Evolutionary conservation across 192 early-diverging fungal genomes (phyloP).

Genomic region (Paraglomus brasilianum): DNA sequence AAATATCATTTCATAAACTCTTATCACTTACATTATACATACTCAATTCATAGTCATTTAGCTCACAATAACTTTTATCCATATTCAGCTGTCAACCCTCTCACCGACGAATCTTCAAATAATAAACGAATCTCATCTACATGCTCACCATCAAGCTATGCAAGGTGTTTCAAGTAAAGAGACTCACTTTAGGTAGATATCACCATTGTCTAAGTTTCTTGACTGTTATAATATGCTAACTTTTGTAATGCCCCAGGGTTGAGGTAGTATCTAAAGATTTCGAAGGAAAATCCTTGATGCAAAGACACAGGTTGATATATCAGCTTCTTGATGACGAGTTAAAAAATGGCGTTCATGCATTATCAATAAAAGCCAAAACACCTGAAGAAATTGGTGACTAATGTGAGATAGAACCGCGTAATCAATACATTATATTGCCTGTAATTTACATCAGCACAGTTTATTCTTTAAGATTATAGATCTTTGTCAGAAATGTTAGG

Average conservation of each 20-base stretch:
- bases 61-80: no score
- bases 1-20: no score
- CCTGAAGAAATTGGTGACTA: conserved; percentile 58
- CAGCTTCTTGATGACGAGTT: conserved; percentile 68
- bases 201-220: background rate
- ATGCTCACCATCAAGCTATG: conserved; percentile 86
- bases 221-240: background rate
- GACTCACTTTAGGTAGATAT: conserved; percentile 76
- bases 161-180: conserved; percentile 71
- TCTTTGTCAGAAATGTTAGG: no score
- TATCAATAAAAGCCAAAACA: conserved; percentile 77
- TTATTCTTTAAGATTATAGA: no score
- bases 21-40: no score
- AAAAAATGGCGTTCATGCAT: conserved; percentile 73
- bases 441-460: no score
- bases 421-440: no score
- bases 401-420: no score
- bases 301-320: conserved; percentile 72
- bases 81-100: no score
- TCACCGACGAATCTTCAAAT: conserved; percentile 65
- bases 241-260: conserved; percentile 40
- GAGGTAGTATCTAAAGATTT: conserved; percentile 72
- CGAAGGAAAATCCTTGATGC: conserved; percentile 54
- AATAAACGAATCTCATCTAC: conserved; percentile 76
- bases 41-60: no score